Base-by-base conservation (phyloP, 768 basidiomycete genomes). In the Mrakia hoshinonis region DNA sequence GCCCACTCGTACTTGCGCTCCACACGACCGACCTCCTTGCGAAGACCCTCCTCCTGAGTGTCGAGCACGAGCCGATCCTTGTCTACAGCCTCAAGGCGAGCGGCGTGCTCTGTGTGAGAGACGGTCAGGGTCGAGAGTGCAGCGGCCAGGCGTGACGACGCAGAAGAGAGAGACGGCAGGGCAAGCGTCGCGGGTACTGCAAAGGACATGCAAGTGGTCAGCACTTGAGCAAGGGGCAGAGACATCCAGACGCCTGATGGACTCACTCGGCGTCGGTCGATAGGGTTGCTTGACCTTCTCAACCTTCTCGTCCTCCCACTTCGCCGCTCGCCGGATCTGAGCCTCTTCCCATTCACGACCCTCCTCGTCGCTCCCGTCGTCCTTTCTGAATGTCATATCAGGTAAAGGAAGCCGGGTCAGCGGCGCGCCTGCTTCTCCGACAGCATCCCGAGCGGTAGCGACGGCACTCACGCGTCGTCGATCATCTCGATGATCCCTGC, bases 1-100 rank as follows among this genome's bases (percentile, higher is more conserved):
- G 92, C 92, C 91, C 91, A 93, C 22, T 86, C 85, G 61, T 90
- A 82, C 79, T 92, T 92, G 55, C 81, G 83, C 77, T 92, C 91
- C 0, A 91, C 88, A 68, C 82, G 83, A 43, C 83, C 83, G 7
- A 93, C 86, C 84, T 91, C 85, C 31, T 85, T 83, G 22, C 90
- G 84, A 81, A 93, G 83, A 73, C 90, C 89, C 24, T 80, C 81
- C 78, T 92, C 90, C 58, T 89, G 85, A 13, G 80, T 77, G 31
- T 89, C 87, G 1, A 91, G 80, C 74, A 88, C 84, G 1, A 79
- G 77, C n/a, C 84, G 83, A 76, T 92, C 89, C 67, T 84, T 82
- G 3, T 83, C 84, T 4, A 92, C 78, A 20, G 84, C 82, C 18
- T 81, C 81, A 51, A 90, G 81, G 7, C 86, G 80, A 3, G 83